phyloP scores from a whole-genome alignment of 1,284 basidiomycete genomes.

The Ganoderma lingzhi region DNA sequence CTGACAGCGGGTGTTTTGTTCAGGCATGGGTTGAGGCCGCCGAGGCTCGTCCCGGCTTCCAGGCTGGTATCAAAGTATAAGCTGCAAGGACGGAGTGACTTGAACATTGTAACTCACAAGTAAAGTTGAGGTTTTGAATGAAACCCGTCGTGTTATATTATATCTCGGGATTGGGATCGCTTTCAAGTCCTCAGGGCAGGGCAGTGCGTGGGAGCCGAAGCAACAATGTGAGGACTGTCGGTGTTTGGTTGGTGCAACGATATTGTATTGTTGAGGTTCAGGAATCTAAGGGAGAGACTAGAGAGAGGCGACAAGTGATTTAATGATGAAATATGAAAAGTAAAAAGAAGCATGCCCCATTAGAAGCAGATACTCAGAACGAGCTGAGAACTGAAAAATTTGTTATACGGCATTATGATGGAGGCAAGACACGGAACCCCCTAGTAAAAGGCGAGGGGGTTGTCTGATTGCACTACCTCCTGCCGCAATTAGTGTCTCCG shows the following conservation, averaged over 20 bases:
- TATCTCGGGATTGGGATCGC: no score
- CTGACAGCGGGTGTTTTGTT: not conserved
- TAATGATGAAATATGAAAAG: not conserved
- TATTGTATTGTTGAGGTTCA: no score
- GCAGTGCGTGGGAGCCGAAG: no score
- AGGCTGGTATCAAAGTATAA: slow-evolving; percentile 37
- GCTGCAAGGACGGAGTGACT: not conserved
- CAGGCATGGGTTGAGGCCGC: slow-evolving; percentile 39
- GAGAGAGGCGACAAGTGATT: no score
- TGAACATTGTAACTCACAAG: not conserved
- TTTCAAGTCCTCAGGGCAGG: no score
- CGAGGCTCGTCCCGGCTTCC: slow-evolving; percentile 34
- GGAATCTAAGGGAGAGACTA: not conserved
- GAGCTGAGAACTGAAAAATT: slow-evolving; percentile 65
- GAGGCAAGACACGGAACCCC: slow-evolving; percentile 68
- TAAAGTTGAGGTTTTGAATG: no score
- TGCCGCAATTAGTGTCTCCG: slow-evolving; percentile 44
- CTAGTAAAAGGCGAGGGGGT: slow-evolving; percentile 79
- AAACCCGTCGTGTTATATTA: no score
- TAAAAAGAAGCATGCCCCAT: slow-evolving; percentile 14
- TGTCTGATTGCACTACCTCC: slow-evolving; percentile 63
- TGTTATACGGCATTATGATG: slow-evolving; percentile 54
- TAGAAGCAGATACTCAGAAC: slow-evolving; percentile 35
- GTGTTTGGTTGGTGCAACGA: no score
- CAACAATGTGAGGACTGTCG: no score